Conservation (phyloP, 208 protist genomes). For the Crithidia expoeki region DNA sequence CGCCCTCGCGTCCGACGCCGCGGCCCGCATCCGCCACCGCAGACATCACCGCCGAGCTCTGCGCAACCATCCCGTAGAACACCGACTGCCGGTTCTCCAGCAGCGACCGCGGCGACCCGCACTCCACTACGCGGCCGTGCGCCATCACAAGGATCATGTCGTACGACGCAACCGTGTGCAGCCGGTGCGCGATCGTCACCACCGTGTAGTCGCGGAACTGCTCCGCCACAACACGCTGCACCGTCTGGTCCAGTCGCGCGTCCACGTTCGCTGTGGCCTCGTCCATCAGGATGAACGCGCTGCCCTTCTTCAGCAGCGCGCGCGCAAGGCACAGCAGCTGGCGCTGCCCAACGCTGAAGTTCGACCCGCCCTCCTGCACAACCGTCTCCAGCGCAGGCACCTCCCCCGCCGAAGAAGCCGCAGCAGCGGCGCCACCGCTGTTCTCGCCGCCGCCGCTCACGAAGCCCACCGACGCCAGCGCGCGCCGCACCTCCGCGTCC, state of each 20-base stretch:
- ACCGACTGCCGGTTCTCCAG: constrained; percentile 24
- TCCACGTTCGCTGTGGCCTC: constrained; percentile 86
- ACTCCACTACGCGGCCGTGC: constrained; percentile 49
- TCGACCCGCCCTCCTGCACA: constrained; percentile 66
- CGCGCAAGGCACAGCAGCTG: constrained; percentile 80
- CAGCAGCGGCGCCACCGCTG: too few species aligned
- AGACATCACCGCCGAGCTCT: too few species aligned
- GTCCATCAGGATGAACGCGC: constrained; percentile 82
- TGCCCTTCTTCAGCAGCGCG: constrained; percentile 60
- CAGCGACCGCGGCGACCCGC: constrained; percentile 53
- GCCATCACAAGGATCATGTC: constrained; percentile 84
- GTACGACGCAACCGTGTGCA: constrained; percentile 79
- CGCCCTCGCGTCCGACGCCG: too few species aligned
- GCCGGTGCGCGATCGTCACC: constrained; percentile 81
- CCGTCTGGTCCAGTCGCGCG: constrained; percentile 53
- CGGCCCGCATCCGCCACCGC: too few species aligned
- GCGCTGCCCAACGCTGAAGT: constrained; percentile 80
- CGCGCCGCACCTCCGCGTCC: constrained; percentile 38
- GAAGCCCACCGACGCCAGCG: constrained; percentile 59
- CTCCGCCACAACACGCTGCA: constrained; percentile 58
- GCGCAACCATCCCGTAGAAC: constrained; percentile 50
- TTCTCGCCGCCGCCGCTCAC: too few species aligned
- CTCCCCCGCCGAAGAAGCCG: constrained; percentile 27
- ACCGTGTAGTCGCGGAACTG: constrained; percentile 75
- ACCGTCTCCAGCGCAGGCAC: constrained; percentile 35